A percentile compares a stretch with the other conserved stretches of the same genome.
Conservation (phyloP, 139 green algal species). For the Chlorella vulgaris region DNA sequence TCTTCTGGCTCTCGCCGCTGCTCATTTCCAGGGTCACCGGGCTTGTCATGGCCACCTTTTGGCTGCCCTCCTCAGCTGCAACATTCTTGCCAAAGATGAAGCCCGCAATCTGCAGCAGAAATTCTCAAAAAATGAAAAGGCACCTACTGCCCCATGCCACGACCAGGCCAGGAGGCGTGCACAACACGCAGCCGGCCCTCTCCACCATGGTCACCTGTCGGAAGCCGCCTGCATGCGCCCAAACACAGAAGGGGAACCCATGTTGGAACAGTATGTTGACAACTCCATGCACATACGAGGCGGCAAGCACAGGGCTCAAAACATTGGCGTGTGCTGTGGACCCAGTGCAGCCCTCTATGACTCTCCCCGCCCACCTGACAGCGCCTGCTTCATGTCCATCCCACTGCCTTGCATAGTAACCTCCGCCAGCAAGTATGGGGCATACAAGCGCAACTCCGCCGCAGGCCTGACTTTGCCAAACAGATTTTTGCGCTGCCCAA, state of each 20-base stretch:
- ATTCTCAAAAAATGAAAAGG: not conserved
- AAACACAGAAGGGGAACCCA: not conserved
- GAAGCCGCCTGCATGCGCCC: slow-evolving; percentile 49
- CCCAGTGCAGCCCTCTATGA: too few species aligned
- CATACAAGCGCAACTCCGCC: slow-evolving; percentile 51
- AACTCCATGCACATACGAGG: too few species aligned
- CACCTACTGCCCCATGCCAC: not conserved
- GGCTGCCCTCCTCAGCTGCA: not conserved
- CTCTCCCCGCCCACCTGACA: not conserved
- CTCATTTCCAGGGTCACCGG: slow-evolving; percentile 58
- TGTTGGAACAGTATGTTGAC: too few species aligned
- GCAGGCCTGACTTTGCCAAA: not conserved
- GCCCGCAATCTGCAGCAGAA: slow-evolving; percentile 46
- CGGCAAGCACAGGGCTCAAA: too few species aligned
- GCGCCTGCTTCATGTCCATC: slow-evolving; percentile 34
- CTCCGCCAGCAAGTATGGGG: slow-evolving; percentile 59
- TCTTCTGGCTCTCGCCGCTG: slow-evolving; percentile 26
- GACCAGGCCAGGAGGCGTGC: not conserved
- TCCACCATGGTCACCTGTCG: slow-evolving; percentile 45
- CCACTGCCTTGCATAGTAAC: slow-evolving; percentile 38
- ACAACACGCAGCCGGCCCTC: too few species aligned
- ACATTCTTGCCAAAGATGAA: slow-evolving; percentile 78
- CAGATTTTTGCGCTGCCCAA: slow-evolving; percentile 33
- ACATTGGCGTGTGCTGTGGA: too few species aligned
- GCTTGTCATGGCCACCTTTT: slow-evolving; percentile 69